A percentile compares a stretch with the other conserved stretches of the same genome.
These are phyloP conservation scores for Middelhovenomyces tepae DNA, from an alignment of 805 yeast species.

Conservation along the genomic window DNA sequence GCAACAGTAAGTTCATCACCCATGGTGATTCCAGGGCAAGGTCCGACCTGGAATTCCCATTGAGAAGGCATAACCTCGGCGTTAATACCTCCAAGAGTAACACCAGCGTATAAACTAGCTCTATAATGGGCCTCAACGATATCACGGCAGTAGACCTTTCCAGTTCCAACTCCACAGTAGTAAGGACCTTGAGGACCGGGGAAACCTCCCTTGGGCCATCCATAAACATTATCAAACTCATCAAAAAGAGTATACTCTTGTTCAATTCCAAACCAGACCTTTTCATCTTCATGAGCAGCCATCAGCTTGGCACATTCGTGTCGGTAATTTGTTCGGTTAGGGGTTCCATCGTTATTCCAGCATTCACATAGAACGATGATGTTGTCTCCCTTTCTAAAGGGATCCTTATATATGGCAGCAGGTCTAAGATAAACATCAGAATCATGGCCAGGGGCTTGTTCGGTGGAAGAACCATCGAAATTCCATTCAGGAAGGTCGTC, in stretches of 20 bases:
- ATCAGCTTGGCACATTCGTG: slow-evolving; percentile 92
- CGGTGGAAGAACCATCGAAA: slow-evolving; percentile 97
- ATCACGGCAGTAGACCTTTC: slow-evolving; percentile 96
- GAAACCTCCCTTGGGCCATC: slow-evolving; percentile 99
- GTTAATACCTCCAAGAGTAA: slow-evolving; percentile 88
- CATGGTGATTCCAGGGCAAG: slow-evolving; percentile 91
- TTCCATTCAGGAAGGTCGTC: slow-evolving; percentile 98
- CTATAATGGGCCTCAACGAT: slow-evolving; percentile 98
- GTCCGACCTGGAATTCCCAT: slow-evolving; percentile 99
- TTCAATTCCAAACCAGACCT: slow-evolving; percentile 96
- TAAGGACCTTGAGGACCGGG: slow-evolving; percentile 99
- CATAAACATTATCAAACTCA: slow-evolving; percentile 80
- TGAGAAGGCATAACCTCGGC: slow-evolving; percentile 99
- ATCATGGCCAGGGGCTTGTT: slow-evolving; percentile 97
- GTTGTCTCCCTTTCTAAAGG: slow-evolving; percentile 97
- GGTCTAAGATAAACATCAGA: slow-evolving; percentile 94
- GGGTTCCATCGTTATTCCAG: slow-evolving; percentile 98
- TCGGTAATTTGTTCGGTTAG: slow-evolving; percentile 98
- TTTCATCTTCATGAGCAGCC: slow-evolving; percentile 79
- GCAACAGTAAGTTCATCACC: slow-evolving; percentile 98
- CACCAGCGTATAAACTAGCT: slow-evolving; percentile 92
- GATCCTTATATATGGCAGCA: slow-evolving; percentile 91
- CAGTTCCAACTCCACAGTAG: slow-evolving; percentile 99
- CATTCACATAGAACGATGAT: slow-evolving; percentile 91
- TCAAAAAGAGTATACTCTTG: slow-evolving; percentile 98